Base-by-base conservation (phyloP, 305 asterid genomes). In the Andrographis paniculata region DNA sequence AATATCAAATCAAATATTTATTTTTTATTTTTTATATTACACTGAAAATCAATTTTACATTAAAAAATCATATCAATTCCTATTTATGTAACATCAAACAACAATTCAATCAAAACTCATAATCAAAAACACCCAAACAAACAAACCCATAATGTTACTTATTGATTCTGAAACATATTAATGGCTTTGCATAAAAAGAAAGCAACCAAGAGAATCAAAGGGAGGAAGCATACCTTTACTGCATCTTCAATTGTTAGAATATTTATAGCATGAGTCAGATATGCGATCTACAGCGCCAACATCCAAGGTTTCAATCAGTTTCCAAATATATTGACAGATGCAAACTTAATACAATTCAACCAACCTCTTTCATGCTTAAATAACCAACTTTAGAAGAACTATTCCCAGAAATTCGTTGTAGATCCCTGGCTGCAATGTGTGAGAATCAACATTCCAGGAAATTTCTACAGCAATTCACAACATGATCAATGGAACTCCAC, bases 351-450 rank as follows among this genome's bases (percentile, higher is more conserved):
- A 67, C 17, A 30, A 45, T 46, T 57, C 33, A 36, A 39, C 72
- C 51, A 71, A 86, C 98, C 98, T 89, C 93, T 64, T 80, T 76
- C 68, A 24, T 61, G 74, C 77, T 85, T 50, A 74, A 57, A 63
- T 75, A 50, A 47, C 95, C 95, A 64, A 76, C 94, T 70, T 67
- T 85, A 57, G 86, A 70, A 27, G 93, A 68, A 55, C 45, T 57
- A 62, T 82, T 82, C 53, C 94, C 94, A 70, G 89, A 70, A 57
- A 84, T 52, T 55, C 53, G 78, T 79, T 89, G 98, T 80, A 89
- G 79, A 43, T 89, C 95, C 95, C 95, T 85, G 94, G 73, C 94
- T 89, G 91, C 45, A 70, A 65, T 69, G 70, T 64, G 87, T 84
- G 78, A 82, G 78, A 83, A 82, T 82, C 94, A 88, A 74, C 68